Base-by-base conservation (phyloP, 176 grass and related monocot genomes). In the Eleusine indica region DNA sequence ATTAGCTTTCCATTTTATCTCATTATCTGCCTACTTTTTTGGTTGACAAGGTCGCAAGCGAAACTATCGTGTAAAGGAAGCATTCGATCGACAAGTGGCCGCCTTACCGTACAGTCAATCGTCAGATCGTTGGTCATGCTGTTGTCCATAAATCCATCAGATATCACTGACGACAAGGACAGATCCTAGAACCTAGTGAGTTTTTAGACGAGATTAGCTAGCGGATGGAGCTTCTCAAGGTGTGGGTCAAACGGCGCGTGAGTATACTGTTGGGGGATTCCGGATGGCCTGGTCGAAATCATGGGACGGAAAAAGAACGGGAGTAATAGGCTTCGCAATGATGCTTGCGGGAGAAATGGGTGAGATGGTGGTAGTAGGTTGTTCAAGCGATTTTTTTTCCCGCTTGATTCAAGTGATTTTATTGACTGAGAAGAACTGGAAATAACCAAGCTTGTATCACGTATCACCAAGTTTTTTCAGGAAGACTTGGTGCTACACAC, bases 181-280 rank as follows among this genome's bases (percentile, higher is more conserved):
- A 19, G 74, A 78, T 71, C 75, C 53, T 85, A 15, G 66, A 85
- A 71, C 66, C 53, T 0, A 17, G 12, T 39, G 66, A 5, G 18
- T 41, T 42, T 11, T 71, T 44, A 41, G 19, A 49, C 9, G 9
- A 60, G 53, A 6, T 22, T n/a, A 14, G 32, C 15, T 18, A 44
- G 79, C n/a, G 21, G 22, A 54, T 29, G 51, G 19, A 48, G 53
- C 25, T 11, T 70, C 9, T 22, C 38, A 41, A 76, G 47, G 10
- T 37, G 64, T 40, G 47, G 64, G 48, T 57, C 40, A 60, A 58
- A 77, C 8, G 28, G 40, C 83, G 66, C 74, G 66, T 48, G 74
- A 18, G 13, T n/a, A 21, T 74, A 47, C 83, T 85, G 73, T 43
- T 77, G 39, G 14, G 66, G 52, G 66, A 85, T 85, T 78, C 75